Percentiles rank a stretch among this genome's conserved stretches.
phyloP scores from a whole-genome alignment of 805 yeast genomes.

The Blastobotrys chiropterorum region DNA sequence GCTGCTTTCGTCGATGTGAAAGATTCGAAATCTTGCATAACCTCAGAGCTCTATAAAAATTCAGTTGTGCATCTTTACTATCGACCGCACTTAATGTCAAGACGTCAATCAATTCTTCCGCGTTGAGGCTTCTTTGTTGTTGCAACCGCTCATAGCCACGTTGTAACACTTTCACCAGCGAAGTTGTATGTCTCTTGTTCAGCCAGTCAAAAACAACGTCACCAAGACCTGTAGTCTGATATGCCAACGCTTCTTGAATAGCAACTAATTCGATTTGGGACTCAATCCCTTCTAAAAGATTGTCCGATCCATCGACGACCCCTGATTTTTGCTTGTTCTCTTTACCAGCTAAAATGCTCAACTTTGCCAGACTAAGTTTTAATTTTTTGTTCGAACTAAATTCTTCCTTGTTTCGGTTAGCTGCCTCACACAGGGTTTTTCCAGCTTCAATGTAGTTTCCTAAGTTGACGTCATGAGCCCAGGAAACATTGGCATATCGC shows the following conservation, averaged over 20 bases:
- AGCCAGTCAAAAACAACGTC: not conserved
- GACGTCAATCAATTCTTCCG: conserved; percentile 45
- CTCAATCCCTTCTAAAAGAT: conserved; percentile 39
- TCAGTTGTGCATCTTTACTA: conserved; percentile 24
- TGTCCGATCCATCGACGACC: not conserved
- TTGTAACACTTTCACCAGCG: conserved; percentile 1
- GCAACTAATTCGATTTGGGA: conserved; percentile 42
- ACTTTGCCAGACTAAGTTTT: conserved; percentile 65
- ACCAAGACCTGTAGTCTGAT: conserved; percentile 5
- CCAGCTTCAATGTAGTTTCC: conserved; percentile 48
- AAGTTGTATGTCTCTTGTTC: not conserved
- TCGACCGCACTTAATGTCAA: conserved; percentile 41
- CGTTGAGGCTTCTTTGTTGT: conserved; percentile 27
- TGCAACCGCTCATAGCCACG: not conserved
- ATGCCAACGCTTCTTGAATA: conserved; percentile 37
- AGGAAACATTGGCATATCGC: conserved; percentile 41
- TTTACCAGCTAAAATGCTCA: conserved; percentile 46
- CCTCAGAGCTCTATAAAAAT: conserved; percentile 44
- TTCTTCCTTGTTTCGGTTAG: conserved; percentile 33
- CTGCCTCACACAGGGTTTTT: conserved; percentile 39
- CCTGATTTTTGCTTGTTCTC: not conserved
- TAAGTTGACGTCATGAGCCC: conserved; percentile 62
- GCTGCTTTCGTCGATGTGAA: conserved; percentile 28
- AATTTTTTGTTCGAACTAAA: conserved; percentile 43
- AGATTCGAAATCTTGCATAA: conserved; percentile 31